Percentiles rank a stretch among this genome's conserved stretches.
These are phyloP conservation scores for Geotrichum bryndzae DNA, from an alignment of 1,139 yeast species.

Conservation along the genomic window DNA sequence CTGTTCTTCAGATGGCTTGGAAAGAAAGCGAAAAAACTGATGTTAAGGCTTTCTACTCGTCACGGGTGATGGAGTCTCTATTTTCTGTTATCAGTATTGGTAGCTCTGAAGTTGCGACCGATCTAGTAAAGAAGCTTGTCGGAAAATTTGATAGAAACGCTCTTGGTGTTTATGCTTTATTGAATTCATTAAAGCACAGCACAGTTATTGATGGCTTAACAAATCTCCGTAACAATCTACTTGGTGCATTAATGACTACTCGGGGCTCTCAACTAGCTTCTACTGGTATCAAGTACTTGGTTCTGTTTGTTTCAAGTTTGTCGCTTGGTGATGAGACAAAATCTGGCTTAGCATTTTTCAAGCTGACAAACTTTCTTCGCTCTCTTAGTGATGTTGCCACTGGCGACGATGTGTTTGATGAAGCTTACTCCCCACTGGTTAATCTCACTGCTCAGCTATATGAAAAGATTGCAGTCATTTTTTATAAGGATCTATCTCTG, in stretches of 20 bases:
- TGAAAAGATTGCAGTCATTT: conserved; percentile 4
- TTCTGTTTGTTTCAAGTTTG: conserved; percentile 9
- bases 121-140: conserved; percentile 7
- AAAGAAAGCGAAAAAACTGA: background rate
- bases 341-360: conserved; percentile 15
- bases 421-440: conserved; percentile 13
- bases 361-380: conserved; percentile 12
- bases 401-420: conserved; percentile 13
- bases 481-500: conserved; percentile 3
- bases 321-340: conserved; percentile 4
- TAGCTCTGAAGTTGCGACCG: conserved; percentile 4
- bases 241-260: conserved; percentile 10
- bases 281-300: conserved; percentile 9
- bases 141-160: conserved; percentile 7
- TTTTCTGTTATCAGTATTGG: conserved; percentile 3
- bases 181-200: conserved; percentile 9
- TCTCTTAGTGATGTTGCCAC: conserved; percentile 7
- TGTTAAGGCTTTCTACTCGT: conserved; percentile 12
- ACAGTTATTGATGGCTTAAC: conserved; percentile 8
- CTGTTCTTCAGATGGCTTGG: conserved; percentile 2
- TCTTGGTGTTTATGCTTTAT: conserved; percentile 7
- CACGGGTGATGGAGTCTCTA: conserved; percentile 3
- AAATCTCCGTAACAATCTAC: conserved; percentile 10
- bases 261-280: conserved; percentile 9
- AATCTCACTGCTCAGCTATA: conserved; percentile 11